These are phyloP conservation scores for Sugiyamaella lignohabitans DNA, from an alignment of 805 yeast genomes.

Conservation along the genomic window DNA sequence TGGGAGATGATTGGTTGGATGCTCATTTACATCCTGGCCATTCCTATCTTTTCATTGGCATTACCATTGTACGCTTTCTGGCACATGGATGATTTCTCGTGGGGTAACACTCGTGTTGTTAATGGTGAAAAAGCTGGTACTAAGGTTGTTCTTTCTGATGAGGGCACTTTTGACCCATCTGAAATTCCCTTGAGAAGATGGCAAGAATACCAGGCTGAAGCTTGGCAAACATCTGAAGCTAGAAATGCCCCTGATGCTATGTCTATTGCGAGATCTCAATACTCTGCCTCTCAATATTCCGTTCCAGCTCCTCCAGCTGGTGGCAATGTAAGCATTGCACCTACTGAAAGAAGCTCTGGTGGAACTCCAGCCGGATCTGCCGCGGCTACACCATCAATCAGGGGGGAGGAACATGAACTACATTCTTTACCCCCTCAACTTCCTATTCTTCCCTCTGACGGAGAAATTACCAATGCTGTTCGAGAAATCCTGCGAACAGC, in stretches of 20 bases:
- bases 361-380: not conserved
- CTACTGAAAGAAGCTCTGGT: not conserved
- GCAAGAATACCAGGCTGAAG: constrained; percentile 52
- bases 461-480: constrained; percentile 32
- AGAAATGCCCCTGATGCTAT: constrained; percentile 8
- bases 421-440: constrained; percentile 15
- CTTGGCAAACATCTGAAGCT: constrained; percentile 27
- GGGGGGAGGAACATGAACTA: constrained; percentile 17
- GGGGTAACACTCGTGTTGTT: constrained; percentile 60
- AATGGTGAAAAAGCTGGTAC: constrained; percentile 47
- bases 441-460: constrained; percentile 30
- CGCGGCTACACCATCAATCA: not conserved
- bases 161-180: constrained; percentile 50
- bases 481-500: constrained; percentile 34
- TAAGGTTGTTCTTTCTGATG: constrained; percentile 37
- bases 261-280: constrained; percentile 11
- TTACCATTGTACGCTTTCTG: constrained; percentile 54
- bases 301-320: constrained; percentile 7
- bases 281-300: constrained; percentile 9
- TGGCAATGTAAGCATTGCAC: not conserved
- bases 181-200: constrained; percentile 50
- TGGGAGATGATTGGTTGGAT: constrained; percentile 51
- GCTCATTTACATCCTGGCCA: constrained; percentile 48
- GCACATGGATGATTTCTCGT: constrained; percentile 61
- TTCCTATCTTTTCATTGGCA: constrained; percentile 54